phyloP scores from a whole-genome alignment of 192 early-diverging fungal genomes.

The Thamnidium elegans region DNA sequence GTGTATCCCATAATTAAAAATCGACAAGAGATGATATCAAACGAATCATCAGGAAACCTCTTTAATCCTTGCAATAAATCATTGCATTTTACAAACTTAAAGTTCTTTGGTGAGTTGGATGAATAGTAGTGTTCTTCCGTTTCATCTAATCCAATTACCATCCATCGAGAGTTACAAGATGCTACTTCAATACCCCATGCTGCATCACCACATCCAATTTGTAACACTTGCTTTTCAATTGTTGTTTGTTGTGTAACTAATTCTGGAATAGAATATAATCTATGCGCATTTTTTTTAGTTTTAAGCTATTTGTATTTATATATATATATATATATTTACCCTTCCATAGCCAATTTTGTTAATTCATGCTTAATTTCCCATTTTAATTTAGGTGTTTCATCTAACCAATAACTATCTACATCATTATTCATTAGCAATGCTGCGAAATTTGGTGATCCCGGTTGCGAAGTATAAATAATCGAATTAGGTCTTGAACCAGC shows the following conservation, averaged over 20 bases:
- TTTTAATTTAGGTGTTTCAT: not conserved
- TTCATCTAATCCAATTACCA: slow-evolving; percentile 22
- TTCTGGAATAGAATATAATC: slow-evolving; percentile 12
- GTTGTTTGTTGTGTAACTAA: not conserved
- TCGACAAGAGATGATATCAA: slow-evolving; percentile 21
- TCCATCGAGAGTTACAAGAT: slow-evolving; percentile 8
- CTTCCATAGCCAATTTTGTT: slow-evolving; percentile 19
- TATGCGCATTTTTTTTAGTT: not conserved
- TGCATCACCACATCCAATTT: slow-evolving; percentile 29
- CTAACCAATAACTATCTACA: not conserved
- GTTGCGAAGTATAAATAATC: slow-evolving; percentile 2
- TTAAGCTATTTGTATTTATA: not conserved
- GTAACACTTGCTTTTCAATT: slow-evolving; percentile 25
- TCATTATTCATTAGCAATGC: slow-evolving; percentile 11
- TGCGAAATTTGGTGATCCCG: slow-evolving; percentile 6
- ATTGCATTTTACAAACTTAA: slow-evolving; percentile 21
- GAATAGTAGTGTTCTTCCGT: not conserved
- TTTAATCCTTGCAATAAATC: slow-evolving; percentile 10
- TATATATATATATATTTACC: slow-evolving; percentile 11
- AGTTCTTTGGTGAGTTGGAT: slow-evolving; percentile 17
- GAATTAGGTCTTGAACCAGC: slow-evolving; percentile 7
- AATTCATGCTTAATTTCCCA: slow-evolving; percentile 24
- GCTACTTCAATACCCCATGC: slow-evolving; percentile 15
- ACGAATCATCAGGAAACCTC: slow-evolving; percentile 11
- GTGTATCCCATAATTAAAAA: slow-evolving; percentile 12